Evolutionary conservation across 225 moss, liverwort and hornwort species (phyloP), one percentile per base, ranked within the genome.

Genomic region (Physcomitrellopsis africana): DNA sequence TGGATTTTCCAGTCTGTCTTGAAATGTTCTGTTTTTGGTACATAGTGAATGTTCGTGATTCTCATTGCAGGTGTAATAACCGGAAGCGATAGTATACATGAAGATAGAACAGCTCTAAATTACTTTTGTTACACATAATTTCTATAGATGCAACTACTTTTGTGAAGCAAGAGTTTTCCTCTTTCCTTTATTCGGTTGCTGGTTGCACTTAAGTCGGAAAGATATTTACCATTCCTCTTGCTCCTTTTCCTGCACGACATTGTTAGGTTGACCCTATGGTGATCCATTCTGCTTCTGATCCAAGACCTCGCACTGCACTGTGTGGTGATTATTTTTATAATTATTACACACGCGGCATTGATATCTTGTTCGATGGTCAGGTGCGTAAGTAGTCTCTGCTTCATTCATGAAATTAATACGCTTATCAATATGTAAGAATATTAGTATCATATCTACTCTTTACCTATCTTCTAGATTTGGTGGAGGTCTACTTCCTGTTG

Each of bases 291-390:
- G 90, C 97, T 24, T 94, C 97, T 47, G 97, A 99, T 57, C 91
- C 97, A 71, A 86, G 88, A 63, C 97, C 97, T 52, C 85, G 97
- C 73, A 90, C 97, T 60, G 94, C 97, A 29, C 87, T 97, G 63
- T 97, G 94, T 75, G 97, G 92, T 69, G 97, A 97, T 81, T 97
- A 97, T 71, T 97, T 97, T 71, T 97, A 97, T 77, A 97, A 97
- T 68, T 97, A 94, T 58, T 97, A 91, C 65, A 87, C 94, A 5
- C 86, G 96, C 41, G 96, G 96, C 9, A 81, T 97, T 48, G 97
- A 97, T 76, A 97, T 97, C 76, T 89, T 97, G 54, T 97, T 97
- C 65, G 97, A 97, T 81, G 97, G 97, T 66, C 94, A 96, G 93
- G 95, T 95, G 82, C 51, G 68, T 45, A 56, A 27, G 43, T 52